Evolutionary conservation across 371 early-diverging fungal genomes (phyloP).

Genomic region (Capniomyces stellatus): DNA sequence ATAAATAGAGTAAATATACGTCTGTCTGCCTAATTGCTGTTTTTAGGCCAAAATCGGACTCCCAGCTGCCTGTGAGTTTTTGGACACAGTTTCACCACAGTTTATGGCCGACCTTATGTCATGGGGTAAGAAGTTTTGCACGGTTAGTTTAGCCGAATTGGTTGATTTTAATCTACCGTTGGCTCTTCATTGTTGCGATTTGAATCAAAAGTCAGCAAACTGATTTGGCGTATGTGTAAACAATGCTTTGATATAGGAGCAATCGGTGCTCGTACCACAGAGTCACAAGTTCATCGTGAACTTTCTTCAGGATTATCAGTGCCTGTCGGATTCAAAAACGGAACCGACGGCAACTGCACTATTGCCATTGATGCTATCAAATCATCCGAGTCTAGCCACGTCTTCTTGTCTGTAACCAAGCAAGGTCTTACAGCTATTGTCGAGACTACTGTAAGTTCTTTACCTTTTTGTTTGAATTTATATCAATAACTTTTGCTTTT

Average conservation of each 20-base stretch:
- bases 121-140: too few relatives aligned
- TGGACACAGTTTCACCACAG: constrained; percentile 73
- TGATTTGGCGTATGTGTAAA: too few relatives aligned
- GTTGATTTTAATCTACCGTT: too few relatives aligned
- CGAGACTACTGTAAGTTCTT: constrained; percentile 60
- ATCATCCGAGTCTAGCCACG: constrained; percentile 70
- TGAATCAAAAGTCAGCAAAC: too few relatives aligned
- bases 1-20: not conserved
- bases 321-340: constrained; percentile 89
- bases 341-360: constrained; percentile 69
- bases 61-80: constrained; percentile 66
- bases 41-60: constrained; percentile 43
- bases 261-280: constrained; percentile 86
- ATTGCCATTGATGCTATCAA: constrained; percentile 83
- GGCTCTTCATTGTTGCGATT: too few relatives aligned
- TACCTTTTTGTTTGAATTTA: too few relatives aligned
- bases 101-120: constrained; percentile 59
- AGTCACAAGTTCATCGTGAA: constrained; percentile 77
- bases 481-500: too few relatives aligned
- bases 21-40: not conserved
- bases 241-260: too few relatives aligned
- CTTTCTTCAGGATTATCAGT: constrained; percentile 80
- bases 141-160: too few relatives aligned
- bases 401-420: constrained; percentile 89
- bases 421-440: constrained; percentile 85